phyloP scores from a whole-genome alignment of 78 protist species.

The Isochrysis galbana region DNA sequence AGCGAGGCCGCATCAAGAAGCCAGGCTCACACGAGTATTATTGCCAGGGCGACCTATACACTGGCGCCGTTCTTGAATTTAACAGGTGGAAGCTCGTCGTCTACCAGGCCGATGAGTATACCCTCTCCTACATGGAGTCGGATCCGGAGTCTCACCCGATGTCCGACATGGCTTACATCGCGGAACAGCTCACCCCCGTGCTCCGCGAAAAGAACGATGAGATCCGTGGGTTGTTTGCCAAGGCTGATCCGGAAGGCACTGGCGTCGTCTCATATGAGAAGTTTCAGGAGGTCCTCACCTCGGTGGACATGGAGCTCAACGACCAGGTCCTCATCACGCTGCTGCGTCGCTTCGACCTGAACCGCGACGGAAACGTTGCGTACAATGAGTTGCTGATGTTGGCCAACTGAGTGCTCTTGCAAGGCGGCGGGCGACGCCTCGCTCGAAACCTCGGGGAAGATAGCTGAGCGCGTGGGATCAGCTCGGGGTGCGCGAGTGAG shows the following conservation, averaged over 20 bases:
- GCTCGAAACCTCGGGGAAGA: too few relatives aligned
- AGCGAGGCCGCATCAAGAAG: background rate
- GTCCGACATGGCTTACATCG: background rate
- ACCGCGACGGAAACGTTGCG: background rate
- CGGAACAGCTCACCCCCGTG: background rate
- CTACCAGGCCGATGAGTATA: conserved; percentile 34
- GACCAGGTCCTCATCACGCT: conserved; percentile 26
- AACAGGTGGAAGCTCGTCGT: background rate
- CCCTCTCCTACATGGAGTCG: background rate
- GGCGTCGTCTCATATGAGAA: background rate
- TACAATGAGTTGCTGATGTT: background rate
- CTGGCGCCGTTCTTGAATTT: background rate
- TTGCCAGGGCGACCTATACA: background rate
- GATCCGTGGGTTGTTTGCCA: background rate
- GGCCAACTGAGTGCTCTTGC: too few relatives aligned
- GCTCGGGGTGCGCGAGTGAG: too few relatives aligned
- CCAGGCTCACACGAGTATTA: background rate
- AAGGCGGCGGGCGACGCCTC: too few relatives aligned
- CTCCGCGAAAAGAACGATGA: background rate
- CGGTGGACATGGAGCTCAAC: background rate
- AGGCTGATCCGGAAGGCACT: background rate
- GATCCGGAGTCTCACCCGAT: background rate
- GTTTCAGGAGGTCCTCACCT: background rate
- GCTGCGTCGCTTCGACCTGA: background rate
- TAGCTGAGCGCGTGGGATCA: too few relatives aligned